A percentile compares a stretch with the other conserved stretches of the same genome.
Evolutionary conservation across 768 basidiomycete genomes (phyloP).

Genomic region (Tremella fuciformis): DNA sequence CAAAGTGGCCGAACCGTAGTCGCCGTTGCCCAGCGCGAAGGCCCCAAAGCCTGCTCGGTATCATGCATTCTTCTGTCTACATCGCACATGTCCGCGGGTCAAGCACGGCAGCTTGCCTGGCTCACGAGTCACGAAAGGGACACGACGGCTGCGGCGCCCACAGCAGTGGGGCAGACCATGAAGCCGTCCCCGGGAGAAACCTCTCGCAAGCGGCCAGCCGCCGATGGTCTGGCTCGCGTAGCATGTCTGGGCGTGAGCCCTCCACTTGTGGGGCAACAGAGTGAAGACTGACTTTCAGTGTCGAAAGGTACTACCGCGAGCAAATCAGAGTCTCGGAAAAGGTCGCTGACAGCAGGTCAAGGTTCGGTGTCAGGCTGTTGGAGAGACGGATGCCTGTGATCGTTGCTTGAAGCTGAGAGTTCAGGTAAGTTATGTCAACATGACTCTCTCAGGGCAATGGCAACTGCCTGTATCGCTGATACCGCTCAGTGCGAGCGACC

Average conservation of each 20-base stretch:
- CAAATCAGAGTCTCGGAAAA: background rate
- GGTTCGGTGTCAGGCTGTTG: slow-evolving; percentile 1
- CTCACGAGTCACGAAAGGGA: too few species aligned
- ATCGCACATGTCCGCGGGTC: too few species aligned
- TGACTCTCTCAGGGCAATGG: background rate
- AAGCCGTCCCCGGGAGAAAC: too few species aligned
- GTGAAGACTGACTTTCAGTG: background rate
- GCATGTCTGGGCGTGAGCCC: background rate
- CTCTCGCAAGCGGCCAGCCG: too few species aligned
- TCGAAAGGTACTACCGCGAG: background rate
- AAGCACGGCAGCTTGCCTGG: too few species aligned
- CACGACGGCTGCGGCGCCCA: too few species aligned
- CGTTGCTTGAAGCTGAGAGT: background rate
- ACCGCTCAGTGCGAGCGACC: background rate
- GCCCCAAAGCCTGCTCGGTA: too few species aligned
- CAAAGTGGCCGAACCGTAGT: too few species aligned
- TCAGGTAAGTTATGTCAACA: background rate
- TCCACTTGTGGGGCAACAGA: background rate
- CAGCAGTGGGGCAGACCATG: too few species aligned
- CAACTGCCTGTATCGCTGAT: background rate
- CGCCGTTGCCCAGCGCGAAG: too few species aligned
- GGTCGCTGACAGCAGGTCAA: background rate
- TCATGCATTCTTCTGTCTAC: too few species aligned
- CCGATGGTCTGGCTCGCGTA: background rate
- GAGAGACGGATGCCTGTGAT: background rate